Evolutionary conservation across 1,139 yeast genomes (phyloP).

Genomic region (Candida glucosophila): DNA sequence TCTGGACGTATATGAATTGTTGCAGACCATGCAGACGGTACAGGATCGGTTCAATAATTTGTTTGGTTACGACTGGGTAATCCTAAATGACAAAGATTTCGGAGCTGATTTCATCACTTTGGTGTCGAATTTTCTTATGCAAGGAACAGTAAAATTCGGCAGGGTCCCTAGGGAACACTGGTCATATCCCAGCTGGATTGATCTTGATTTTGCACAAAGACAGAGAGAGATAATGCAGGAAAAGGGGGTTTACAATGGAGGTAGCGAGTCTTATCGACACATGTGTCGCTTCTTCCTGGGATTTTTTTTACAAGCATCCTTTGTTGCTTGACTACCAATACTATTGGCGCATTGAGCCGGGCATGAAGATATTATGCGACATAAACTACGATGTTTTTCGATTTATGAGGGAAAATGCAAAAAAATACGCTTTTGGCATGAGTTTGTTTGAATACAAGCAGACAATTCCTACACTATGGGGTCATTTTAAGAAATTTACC

Average conservation of each 20-base stretch:
- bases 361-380: constrained; percentile 20
- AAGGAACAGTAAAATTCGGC: constrained; percentile 21
- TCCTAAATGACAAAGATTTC: constrained; percentile 27
- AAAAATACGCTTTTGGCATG: constrained; percentile 19
- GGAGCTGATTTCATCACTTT: constrained; percentile 15
- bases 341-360: constrained; percentile 32
- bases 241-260: constrained; percentile 17
- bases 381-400: constrained; percentile 20
- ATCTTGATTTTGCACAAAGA: constrained; percentile 13
- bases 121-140: constrained; percentile 13
- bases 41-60: constrained; percentile 65
- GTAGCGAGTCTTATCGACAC: constrained; percentile 24
- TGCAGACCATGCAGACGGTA: constrained; percentile 53
- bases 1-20: constrained; percentile 48
- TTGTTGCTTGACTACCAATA: constrained; percentile 20
- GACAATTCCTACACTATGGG: constrained; percentile 28
- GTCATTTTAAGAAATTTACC: constrained; percentile 11
- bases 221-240: constrained; percentile 6
- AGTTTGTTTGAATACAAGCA: constrained; percentile 25
- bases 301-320: constrained; percentile 24
- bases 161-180: constrained; percentile 20
- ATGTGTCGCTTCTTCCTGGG: constrained; percentile 32
- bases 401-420: constrained; percentile 13
- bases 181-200: constrained; percentile 23
- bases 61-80: constrained; percentile 32